phyloP scores from a whole-genome alignment of 306 rosid genomes.

The Sicyos edulis region DNA sequence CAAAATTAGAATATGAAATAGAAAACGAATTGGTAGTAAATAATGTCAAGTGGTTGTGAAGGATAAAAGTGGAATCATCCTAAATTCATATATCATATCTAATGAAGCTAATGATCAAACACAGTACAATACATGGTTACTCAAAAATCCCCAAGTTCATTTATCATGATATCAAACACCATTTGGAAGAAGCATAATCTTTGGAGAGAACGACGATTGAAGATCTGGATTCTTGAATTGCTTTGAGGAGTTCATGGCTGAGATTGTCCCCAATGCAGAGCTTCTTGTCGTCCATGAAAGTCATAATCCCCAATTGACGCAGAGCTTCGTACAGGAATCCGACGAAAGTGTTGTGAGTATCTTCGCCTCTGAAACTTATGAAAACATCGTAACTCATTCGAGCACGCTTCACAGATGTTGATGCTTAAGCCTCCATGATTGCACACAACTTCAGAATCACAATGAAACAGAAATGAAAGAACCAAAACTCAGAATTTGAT shows the following conservation, averaged over 20 bases:
- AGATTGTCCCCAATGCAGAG: not conserved
- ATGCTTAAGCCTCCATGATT: not conserved
- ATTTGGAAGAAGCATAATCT: not conserved
- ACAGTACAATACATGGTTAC: too few species aligned
- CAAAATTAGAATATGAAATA: too few species aligned
- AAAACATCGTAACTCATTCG: conserved; percentile 7
- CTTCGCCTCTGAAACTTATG: not conserved
- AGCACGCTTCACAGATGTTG: not conserved
- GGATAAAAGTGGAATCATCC: too few species aligned
- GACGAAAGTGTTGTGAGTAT: too few species aligned
- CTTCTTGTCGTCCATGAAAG: conserved; percentile 3
- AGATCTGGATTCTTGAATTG: conserved; percentile 3
- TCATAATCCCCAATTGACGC: not conserved
- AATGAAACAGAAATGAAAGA: too few species aligned
- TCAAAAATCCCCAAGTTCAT: too few species aligned
- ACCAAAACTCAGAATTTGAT: not conserved
- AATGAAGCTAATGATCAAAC: too few species aligned
- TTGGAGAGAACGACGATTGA: not conserved
- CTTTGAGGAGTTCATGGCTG: not conserved
- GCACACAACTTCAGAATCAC: not conserved
- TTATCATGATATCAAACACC: not conserved
- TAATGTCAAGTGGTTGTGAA: not conserved
- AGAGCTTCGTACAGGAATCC: not conserved
- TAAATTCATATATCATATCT: too few species aligned
- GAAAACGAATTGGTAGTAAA: not conserved